Conservation (phyloP, 176 grass and related monocot genomes). For the Alopecurus myosuroides region DNA sequence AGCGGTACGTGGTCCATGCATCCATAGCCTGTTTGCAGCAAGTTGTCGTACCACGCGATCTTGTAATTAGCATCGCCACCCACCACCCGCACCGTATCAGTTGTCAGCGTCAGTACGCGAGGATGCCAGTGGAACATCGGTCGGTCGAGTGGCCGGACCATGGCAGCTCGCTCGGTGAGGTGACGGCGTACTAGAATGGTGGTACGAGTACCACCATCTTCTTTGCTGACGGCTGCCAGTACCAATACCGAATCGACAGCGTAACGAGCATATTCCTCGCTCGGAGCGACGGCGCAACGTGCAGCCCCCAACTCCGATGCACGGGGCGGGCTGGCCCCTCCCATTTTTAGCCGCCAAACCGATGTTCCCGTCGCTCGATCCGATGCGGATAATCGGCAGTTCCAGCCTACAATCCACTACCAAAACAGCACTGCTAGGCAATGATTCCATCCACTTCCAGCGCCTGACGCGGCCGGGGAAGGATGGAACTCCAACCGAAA, state of each 20-base stretch:
- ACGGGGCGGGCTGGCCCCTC: background rate
- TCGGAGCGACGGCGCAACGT: no score
- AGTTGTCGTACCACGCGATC: background rate
- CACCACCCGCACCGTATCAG: background rate
- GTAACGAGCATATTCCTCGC: background rate
- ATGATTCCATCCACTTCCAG: conserved; percentile 21
- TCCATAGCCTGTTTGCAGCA: background rate
- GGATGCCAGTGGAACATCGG: no score
- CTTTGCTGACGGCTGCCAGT: background rate
- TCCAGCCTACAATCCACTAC: background rate
- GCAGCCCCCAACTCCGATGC: background rate
- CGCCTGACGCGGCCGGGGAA: background rate
- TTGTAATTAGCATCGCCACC: background rate
- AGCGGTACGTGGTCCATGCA: background rate
- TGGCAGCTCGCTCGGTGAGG: background rate
- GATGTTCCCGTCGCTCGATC: conserved; percentile 12
- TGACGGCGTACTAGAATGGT: background rate
- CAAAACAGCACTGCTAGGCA: background rate
- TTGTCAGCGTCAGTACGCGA: background rate
- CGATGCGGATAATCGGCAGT: conserved; percentile 17
- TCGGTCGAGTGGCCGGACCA: background rate
- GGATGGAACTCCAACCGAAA: conserved; percentile 13
- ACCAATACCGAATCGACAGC: background rate
- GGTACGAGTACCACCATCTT: background rate
- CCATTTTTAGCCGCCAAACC: background rate